Evolutionary conservation across 2,329 filamentous ascomycete species (phyloP), one percentile per base, ranked within the genome.

Genomic region (Pseudogymnoascus sp.): DNA sequence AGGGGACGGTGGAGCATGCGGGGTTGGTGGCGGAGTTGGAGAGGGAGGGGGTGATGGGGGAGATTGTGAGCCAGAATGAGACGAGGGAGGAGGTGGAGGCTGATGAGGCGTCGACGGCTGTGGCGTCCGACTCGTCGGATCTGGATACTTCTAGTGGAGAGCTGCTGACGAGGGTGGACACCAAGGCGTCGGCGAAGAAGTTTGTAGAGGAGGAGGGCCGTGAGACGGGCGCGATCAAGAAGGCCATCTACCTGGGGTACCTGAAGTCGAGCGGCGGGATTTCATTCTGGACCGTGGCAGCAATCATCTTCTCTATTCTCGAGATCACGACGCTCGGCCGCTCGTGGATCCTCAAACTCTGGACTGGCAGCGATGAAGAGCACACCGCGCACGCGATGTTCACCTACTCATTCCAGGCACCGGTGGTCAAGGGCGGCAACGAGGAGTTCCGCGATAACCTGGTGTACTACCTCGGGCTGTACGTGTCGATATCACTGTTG

Each of bases 121-220:
- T 84, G 19, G 84, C 84, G 68, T 85, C 82, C 0, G 81, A 82
- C 61, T 76, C 80, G 23, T 76, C 76, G 0, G 82, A 79, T 1
- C 74, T 74, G 7, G 76, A 78, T 7, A 76, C 76, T 5, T 76
- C 77, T 2, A 72, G 74, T n/a, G 77, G 74, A n/a, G 76, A 77
- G 53, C 73, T 76, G 1, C 73, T 84, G 40, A 78, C 79, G 60
- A 84, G 83, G 69, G 73, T 81, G 0, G 70, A 78, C 1, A 81
- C 81, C 3, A 83, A 83, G 71, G 74, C 75, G 4, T 64, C 68
- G 3, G 81, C 85, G 0, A 86, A 85, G 67, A 88, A 91, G 73
- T 93, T 93, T 67, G 83, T 90, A 26, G 86, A 91, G 70, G 89
- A 91, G 2, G 90, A 95, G 73, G 78, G 77, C n/a, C 82, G 86